Evolutionary conservation across 1,284 basidiomycete genomes (phyloP).

Genomic region (Hortiboletus rubellus): DNA sequence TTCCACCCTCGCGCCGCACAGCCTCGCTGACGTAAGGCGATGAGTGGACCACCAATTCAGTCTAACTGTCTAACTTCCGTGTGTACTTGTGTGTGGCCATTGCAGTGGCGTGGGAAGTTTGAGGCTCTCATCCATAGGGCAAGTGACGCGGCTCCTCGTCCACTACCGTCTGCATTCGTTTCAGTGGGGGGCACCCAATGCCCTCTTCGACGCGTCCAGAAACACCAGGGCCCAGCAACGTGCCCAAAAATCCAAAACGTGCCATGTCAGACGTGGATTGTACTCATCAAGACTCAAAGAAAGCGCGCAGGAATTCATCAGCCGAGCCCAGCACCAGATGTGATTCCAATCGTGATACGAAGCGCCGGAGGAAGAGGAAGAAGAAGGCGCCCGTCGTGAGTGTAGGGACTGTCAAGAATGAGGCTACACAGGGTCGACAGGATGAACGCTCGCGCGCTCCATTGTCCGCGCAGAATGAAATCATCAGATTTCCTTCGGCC

Average conservation of each 20-base stretch:
- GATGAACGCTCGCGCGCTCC: conserved; percentile 23
- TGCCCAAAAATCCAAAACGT: conserved; percentile 16
- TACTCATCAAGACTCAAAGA: conserved; percentile 21
- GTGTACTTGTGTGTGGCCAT: no score
- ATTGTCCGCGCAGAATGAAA: conserved; percentile 25
- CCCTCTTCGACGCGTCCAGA: conserved; percentile 26
- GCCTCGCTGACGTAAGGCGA: no score
- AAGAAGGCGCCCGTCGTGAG: conserved; percentile 41
- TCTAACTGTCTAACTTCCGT: no score
- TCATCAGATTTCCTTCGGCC: conserved; percentile 28
- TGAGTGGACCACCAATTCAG: no score
- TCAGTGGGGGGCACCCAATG: conserved; percentile 10
- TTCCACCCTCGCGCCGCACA: no score
- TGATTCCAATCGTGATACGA: conserved; percentile 42
- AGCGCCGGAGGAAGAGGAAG: conserved; percentile 42
- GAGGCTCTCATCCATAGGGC: not conserved
- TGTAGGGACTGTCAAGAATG: conserved; percentile 8
- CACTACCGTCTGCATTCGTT: not conserved
- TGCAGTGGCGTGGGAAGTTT: conserved; percentile 30
- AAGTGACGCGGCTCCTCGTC: conserved; percentile 1
- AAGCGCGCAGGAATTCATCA: conserved; percentile 22
- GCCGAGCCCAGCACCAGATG: conserved; percentile 27
- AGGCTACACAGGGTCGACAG: conserved; percentile 5
- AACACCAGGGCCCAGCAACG: conserved; percentile 18
- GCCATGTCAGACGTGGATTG: conserved; percentile 27